Evolutionary conservation across 192 early-diverging fungal genomes (phyloP).

Genomic region (Diversispora epigaea): DNA sequence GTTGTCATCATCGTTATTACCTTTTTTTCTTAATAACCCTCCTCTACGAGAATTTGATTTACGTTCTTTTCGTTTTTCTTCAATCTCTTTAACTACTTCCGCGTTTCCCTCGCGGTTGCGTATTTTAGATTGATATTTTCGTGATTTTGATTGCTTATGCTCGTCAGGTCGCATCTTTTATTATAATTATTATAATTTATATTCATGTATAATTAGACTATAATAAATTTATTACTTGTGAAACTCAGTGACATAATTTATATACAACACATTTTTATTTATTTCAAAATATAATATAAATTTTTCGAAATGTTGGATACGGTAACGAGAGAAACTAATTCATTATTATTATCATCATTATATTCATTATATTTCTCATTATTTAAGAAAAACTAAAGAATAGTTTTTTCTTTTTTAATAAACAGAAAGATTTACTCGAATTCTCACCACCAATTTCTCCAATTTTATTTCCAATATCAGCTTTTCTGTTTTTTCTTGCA

Average conservation of each 20-base stretch:
- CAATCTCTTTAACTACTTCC: background rate
- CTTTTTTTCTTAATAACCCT: background rate
- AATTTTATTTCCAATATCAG: constrained; percentile 10
- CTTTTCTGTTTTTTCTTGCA: constrained; percentile 16
- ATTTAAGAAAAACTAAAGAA: too few relatives aligned
- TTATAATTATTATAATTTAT: background rate
- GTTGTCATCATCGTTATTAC: background rate
- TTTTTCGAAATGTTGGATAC: too few relatives aligned
- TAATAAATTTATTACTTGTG: too few relatives aligned
- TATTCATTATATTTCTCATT: too few relatives aligned
- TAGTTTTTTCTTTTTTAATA: too few relatives aligned
- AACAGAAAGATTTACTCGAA: too few relatives aligned
- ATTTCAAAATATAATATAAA: too few relatives aligned
- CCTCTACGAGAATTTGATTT: background rate
- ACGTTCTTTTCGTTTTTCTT: constrained; percentile 6
- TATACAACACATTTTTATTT: too few relatives aligned
- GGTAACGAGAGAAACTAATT: too few relatives aligned
- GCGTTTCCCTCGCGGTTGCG: background rate
- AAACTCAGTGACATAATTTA: too few relatives aligned
- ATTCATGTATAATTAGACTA: too few relatives aligned
- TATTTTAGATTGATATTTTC: constrained; percentile 8
- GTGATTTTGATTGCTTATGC: background rate
- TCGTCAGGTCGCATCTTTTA: constrained; percentile 2
- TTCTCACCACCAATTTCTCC: background rate
- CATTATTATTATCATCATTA: too few relatives aligned